These are phyloP conservation scores for Naganishia cerealis DNA, from an alignment of 1,284 basidiomycete genomes.

Conservation along the genomic window DNA sequence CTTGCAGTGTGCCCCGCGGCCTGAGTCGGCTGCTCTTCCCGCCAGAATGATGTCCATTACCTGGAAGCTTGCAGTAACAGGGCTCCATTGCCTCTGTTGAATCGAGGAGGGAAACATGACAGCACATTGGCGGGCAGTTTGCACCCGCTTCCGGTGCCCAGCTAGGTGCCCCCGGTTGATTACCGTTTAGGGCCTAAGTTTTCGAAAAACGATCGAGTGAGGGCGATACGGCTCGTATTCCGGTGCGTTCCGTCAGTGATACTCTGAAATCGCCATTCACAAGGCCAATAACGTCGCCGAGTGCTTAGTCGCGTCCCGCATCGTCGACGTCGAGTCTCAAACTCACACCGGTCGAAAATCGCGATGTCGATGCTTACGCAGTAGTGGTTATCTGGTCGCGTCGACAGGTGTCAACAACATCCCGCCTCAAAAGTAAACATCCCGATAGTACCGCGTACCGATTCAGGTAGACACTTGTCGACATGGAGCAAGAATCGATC, in stretches of 20 bases:
- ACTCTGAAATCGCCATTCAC: background rate
- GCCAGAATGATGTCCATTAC: too few species aligned
- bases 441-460: background rate
- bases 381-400: constrained; percentile 15
- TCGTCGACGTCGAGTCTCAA: background rate
- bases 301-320: constrained; percentile 1
- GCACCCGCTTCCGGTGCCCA: background rate
- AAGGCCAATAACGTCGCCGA: background rate
- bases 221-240: background rate
- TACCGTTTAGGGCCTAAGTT: constrained; percentile 17
- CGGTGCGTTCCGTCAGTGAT: background rate
- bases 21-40: too few species aligned
- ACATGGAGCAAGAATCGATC: constrained; percentile 1
- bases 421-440: constrained; percentile 23
- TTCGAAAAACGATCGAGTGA: constrained; percentile 24
- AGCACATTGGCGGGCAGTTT: background rate
- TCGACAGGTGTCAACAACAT: constrained; percentile 19
- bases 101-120: too few species aligned
- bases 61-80: too few species aligned
- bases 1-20: too few species aligned
- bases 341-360: background rate
- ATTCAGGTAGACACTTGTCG: background rate
- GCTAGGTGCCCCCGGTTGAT: background rate
- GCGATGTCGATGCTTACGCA: constrained; percentile 16
- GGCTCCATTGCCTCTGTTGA: too few species aligned